Base-by-base conservation (phyloP, 768 basidiomycete genomes). In the Lactarius indigo region DNA sequence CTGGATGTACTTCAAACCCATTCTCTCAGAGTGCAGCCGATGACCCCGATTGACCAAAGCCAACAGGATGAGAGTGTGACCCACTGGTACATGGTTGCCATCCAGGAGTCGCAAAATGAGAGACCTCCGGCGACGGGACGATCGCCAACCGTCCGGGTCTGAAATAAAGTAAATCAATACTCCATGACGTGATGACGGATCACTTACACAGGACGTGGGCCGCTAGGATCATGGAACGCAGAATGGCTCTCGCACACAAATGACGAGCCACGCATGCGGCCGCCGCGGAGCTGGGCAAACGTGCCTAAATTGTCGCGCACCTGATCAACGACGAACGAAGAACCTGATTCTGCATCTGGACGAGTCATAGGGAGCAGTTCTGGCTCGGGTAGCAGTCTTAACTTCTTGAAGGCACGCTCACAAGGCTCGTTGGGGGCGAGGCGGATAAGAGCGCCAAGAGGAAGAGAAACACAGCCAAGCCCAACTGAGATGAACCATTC, bases 401-500 rank as follows among this genome's bases (percentile, higher is more conserved):
- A 30, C 63, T 75, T 74, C 72, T 84, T 78, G 70, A 90, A 81
- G 68, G 87, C 60, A 13, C 78, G 82, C 71, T 92, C 90, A 73
- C 94, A 87, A 0, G 93, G 92, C 42, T 73, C 83, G 72, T 90
- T 94, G 56, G 96, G 96, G 37, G 95, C 75, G 30, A 87, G 77
- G 50, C 96, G 92, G 66, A 96, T 83, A 67, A 94, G 73, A 44
- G 81, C 88, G 60, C 94, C 97, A 72, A 96, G 82, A 5, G 96
- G 97, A 55, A 98, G 86, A 10, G 97, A 89, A 57, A 94, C 85
- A 52, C 89, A 68, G 39, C 96, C 97, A 41, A 98, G 83, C 59
- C 92, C 89, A 47, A 99, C 79, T 0, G 92, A 91, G 70, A 98
- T 92, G 62, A 87, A 94, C 97, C 97, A 99, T 76, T 96, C 94